A percentile compares a stretch with the other conserved stretches of the same genome.
These are phyloP conservation scores for Magnaporthiopsis incrustans DNA, from an alignment of 2,329 filamentous ascomycete genomes.

Conservation along the genomic window DNA sequence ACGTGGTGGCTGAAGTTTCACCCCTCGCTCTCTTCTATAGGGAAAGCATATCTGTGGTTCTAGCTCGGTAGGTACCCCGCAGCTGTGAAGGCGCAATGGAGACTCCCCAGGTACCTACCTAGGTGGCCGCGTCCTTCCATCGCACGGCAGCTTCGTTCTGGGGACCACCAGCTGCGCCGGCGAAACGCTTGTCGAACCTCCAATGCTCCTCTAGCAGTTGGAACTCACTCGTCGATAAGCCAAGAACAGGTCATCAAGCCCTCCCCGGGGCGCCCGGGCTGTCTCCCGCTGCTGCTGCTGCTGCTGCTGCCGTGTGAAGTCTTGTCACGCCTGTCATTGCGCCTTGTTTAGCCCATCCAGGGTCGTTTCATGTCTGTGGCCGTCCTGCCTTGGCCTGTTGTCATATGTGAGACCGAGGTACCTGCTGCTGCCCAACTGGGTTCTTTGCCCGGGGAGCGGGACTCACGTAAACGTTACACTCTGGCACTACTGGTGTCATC, in stretches of 20 bases:
- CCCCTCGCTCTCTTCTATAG: too few species aligned
- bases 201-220: background rate
- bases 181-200: background rate
- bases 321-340: background rate
- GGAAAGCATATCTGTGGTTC: background rate
- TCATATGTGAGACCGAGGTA: background rate
- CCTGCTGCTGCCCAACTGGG: background rate
- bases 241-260: background rate
- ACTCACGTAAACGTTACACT: background rate
- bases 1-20: background rate
- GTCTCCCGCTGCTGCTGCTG: background rate
- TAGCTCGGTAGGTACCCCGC: background rate
- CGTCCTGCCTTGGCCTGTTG: background rate
- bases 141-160: background rate
- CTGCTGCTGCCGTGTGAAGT: background rate
- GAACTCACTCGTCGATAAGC: background rate
- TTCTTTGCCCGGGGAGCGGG: background rate
- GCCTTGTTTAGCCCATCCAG: background rate
- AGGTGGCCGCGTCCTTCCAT: background rate
- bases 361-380: background rate
- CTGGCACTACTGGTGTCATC: background rate
- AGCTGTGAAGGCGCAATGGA: background rate
- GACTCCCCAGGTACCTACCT: too few species aligned
- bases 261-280: background rate
- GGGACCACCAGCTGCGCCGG: background rate